Conservation (phyloP, 148 eudicot genomes). For the Rhododendron molle region DNA sequence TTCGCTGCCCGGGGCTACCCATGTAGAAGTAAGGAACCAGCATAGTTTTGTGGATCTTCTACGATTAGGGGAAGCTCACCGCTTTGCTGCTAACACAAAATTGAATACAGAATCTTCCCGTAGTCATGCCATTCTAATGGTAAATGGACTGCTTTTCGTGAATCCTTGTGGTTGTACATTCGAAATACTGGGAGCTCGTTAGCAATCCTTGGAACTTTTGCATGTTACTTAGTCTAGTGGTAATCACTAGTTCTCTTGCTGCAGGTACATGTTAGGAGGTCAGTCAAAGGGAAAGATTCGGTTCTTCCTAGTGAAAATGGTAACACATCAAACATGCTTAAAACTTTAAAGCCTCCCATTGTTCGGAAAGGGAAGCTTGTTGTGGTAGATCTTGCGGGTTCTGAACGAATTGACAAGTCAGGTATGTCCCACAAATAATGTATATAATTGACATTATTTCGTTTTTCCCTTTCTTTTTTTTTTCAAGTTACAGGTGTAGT, state of each 20-base stretch:
- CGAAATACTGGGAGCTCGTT: constrained; percentile 4
- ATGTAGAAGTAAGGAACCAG: constrained; percentile 70
- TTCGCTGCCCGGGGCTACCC: constrained; percentile 73
- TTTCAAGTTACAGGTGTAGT: background rate
- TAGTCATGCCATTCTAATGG: constrained; percentile 92
- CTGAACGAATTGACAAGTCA: constrained; percentile 88
- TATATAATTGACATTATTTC: background rate
- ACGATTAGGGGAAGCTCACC: constrained; percentile 81
- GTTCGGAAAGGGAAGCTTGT: constrained; percentile 80
- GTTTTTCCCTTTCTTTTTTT: background rate
- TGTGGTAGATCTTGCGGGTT: constrained; percentile 91
- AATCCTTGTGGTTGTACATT: constrained; percentile 5
- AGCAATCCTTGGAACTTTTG: background rate
- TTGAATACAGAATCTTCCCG: constrained; percentile 94
- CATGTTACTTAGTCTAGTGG: background rate
- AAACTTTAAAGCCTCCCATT: constrained; percentile 53
- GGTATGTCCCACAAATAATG: constrained; percentile 32
- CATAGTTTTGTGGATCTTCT: constrained; percentile 70
- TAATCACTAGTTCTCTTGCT: constrained; percentile 9
- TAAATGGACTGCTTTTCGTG: constrained; percentile 20
- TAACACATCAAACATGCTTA: constrained; percentile 33
- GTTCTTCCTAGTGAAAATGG: constrained; percentile 50
- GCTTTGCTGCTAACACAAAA: constrained; percentile 91
- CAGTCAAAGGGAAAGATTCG: constrained; percentile 54
- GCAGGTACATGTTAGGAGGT: constrained; percentile 70